Evolutionary conservation across 495 filamentous ascomycete species (phyloP).

Genomic region (Neurospora tetraspora): DNA sequence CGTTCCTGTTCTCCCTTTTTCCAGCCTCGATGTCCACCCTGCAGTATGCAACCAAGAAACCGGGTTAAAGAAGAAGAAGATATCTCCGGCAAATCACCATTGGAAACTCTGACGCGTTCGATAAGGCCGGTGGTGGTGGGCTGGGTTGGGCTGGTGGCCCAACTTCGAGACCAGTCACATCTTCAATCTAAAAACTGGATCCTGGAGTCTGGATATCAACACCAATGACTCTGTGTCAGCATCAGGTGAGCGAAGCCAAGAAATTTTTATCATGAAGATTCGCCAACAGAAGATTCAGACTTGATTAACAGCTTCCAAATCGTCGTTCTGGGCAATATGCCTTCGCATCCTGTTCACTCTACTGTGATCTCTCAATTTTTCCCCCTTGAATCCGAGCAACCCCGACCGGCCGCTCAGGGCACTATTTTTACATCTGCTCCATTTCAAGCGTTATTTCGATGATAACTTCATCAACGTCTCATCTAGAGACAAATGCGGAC

Average conservation of each 20-base stretch:
- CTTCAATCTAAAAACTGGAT: not conserved
- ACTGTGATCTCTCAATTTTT: too few relatives aligned
- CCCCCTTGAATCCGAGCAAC: too few relatives aligned
- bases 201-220: not conserved
- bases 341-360: too few relatives aligned
- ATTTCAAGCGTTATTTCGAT: not conserved
- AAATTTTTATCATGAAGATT: not conserved
- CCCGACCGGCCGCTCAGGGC: not conserved
- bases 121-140: not conserved
- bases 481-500: not conserved
- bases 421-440: not conserved
- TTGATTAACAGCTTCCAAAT: not conserved
- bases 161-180: not conserved
- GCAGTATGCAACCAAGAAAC: not conserved
- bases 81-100: not conserved
- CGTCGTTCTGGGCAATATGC: not conserved
- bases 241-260: not conserved
- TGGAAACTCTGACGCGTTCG: not conserved
- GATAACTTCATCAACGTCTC: not conserved
- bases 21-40: not conserved
- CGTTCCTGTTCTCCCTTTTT: not conserved
- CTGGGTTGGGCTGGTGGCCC: not conserved
- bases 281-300: not conserved
- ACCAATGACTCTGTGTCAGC: not conserved
- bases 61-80: not conserved